Base-by-base conservation (phyloP, 2,329 filamentous ascomycete species). In the Diaporthe vexans region DNA sequence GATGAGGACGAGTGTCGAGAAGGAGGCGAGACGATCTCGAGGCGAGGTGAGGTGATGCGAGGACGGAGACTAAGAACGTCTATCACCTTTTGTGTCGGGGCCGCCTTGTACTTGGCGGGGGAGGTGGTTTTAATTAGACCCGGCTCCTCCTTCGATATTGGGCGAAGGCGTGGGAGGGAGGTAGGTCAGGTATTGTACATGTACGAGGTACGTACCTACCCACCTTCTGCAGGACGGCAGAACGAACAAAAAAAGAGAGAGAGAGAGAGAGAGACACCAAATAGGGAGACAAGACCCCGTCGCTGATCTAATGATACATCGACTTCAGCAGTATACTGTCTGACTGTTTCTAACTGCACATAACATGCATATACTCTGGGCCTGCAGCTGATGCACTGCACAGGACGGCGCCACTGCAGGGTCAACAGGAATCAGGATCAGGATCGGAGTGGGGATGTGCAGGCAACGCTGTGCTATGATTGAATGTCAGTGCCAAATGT, bases 121-220 rank as follows among this genome's bases (percentile, higher is more conserved):
- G 63, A 13, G 52, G 33, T 54, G 46, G 33, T 54, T 68, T 68
- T 54, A 68, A 68, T 68, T 68, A 68, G 63, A 68, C 48, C 61
- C 63, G 63, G 48, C 63, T 54, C 46, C 63, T 68, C 63, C 63
- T 68, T 54, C 63, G 63, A 68, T 54, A 68, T 68, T 68, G 48
- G 63, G 63, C 63, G 48, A 54, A 26, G 33, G 46, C 46, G 8
- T 52, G 4, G 19, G 15, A 37, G 46, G 33, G 6, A 43, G 15
- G 13, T 13, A 43, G 40, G 40, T 1, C 40, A 43, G 40, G 40
- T 17, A 19, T 13, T 7, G 40, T 26, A 65, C 61, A 26, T 35
- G 10, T 35, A 33, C n/a, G 11, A 33, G 26, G 63, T 52, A 52
- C 46, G 13, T 17, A 43, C 40, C 40, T 17, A 17, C 37, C 37